Evolutionary conservation across 2,329 filamentous ascomycete genomes (phyloP), one percentile per base, ranked within the genome.

Genomic region (Penicillium sp.): DNA sequence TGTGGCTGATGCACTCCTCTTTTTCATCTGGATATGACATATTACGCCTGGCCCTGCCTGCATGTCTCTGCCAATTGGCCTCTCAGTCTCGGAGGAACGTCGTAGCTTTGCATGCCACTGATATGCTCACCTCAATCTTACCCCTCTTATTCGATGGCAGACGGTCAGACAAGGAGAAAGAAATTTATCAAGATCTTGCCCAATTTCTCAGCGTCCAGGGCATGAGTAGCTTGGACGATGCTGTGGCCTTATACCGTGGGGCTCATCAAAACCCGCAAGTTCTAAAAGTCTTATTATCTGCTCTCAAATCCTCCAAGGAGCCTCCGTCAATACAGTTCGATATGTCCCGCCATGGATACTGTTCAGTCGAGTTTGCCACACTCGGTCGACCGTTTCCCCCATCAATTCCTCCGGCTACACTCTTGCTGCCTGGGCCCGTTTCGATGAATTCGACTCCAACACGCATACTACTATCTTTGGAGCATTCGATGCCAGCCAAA

Each of bases 401-500:
- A 81, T 84, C 52, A 85, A 87, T 17, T 84, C 87, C n/a, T 73
- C 77, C 31, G 95, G 94, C 19, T 99, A 97, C 75, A 96, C 91
- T 0, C 88, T 99, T 58, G 84, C 89, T 43, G 84, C 90, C 0
- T 99, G 94, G 94, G 83, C 96, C 47, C 86, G 89, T 19, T 84
- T 99, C 57, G 92, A 97, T 71, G 80, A 85, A 38, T 97, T 94
- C 72, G 95, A 99, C 71, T 78, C 84, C 5, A 84, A 84, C 43
- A 87, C 89, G 16, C 94, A 99, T 72, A 99, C 94, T 0, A 99
- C 94, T 0, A 83, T 99, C 14, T 99, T 99, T 71, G 94, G 94
- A 26, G 90, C 94, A 9, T 97, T 95, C 73, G 94, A 99, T 74
- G 82, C 88, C 4, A 91, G 86, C 5, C 93, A 97, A 72, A 91